These are phyloP conservation scores for Globisporangium rhizosaccharum DNA, from an alignment of 352 stramenopile species.

Conservation along the genomic window DNA sequence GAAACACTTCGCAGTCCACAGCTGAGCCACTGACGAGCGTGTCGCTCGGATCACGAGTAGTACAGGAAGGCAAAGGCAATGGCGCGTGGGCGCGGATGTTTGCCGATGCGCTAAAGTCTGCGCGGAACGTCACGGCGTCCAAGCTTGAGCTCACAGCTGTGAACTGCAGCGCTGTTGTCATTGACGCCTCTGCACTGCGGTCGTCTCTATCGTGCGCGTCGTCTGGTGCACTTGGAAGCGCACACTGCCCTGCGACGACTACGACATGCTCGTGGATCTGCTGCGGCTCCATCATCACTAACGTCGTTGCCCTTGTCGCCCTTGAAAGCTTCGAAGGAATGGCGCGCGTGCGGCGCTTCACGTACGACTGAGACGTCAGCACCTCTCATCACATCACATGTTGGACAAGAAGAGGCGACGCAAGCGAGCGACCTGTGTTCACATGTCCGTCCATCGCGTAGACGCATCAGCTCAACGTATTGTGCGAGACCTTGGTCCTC, in stretches of 20 bases:
- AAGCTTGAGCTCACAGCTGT: constrained; percentile 35
- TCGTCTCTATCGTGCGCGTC: not conserved
- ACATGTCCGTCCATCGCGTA: too few species aligned
- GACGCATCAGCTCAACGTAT: too few species aligned
- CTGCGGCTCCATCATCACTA: constrained; percentile 10
- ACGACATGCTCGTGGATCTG: constrained; percentile 26
- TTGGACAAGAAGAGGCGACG: too few species aligned
- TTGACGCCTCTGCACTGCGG: not conserved
- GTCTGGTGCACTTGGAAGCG: not conserved
- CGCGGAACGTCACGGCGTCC: constrained; percentile 25
- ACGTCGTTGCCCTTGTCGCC: not conserved
- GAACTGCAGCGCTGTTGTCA: constrained; percentile 30
- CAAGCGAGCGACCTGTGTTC: too few species aligned
- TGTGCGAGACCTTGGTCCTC: not conserved
- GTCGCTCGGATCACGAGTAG: not conserved
- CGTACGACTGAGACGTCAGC: too few species aligned
- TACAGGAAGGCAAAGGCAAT: too few species aligned
- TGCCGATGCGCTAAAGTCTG: constrained; percentile 37
- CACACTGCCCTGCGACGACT: constrained; percentile 23
- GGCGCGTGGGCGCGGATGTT: constrained; percentile 19
- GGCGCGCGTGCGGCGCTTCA: not conserved
- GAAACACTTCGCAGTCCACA: constrained; percentile 25
- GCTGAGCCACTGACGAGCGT: not conserved
- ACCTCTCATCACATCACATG: too few species aligned
- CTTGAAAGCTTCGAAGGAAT: not conserved